These are phyloP conservation scores for Fusarium sp. DNA, from an alignment of 2,329 filamentous ascomycete genomes.

Conservation along the genomic window DNA sequence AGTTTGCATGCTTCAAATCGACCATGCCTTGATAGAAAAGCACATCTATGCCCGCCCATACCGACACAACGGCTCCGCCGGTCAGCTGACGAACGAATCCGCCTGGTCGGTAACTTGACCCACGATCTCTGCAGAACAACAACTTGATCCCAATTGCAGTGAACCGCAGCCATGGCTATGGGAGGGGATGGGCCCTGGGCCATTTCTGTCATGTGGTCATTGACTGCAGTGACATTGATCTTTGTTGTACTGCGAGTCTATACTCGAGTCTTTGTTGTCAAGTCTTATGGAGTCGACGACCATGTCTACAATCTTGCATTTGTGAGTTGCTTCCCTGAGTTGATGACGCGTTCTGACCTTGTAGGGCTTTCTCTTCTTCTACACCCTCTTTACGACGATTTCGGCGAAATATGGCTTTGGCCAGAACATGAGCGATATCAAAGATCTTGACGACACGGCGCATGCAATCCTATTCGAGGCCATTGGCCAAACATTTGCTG, in stretches of 20 bases:
- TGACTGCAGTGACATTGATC: constrained; percentile 39
- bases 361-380: constrained; percentile 45
- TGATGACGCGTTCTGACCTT: background rate
- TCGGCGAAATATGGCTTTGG: constrained; percentile 51
- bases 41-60: background rate
- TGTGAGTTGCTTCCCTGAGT: constrained; percentile 2
- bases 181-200: constrained; percentile 35
- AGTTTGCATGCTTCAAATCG: background rate
- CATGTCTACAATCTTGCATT: constrained; percentile 48
- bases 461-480: constrained; percentile 47
- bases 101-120: background rate
- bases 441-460: constrained; percentile 31
- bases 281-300: constrained; percentile 49
- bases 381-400: constrained; percentile 49
- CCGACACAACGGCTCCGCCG: background rate
- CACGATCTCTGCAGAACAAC: background rate
- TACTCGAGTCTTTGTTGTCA: constrained; percentile 49
- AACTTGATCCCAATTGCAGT: background rate
- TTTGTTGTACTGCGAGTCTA: constrained; percentile 53
- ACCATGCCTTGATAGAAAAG: background rate
- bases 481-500: constrained; percentile 51
- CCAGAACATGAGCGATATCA: constrained; percentile 42
- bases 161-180: constrained; percentile 22
- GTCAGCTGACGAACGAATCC: background rate
- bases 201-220: constrained; percentile 45